A percentile compares a stretch with the other conserved stretches of the same genome.
Conservation (phyloP, 202 grass and related monocot genomes). For the Hordeum pubiflorum region DNA sequence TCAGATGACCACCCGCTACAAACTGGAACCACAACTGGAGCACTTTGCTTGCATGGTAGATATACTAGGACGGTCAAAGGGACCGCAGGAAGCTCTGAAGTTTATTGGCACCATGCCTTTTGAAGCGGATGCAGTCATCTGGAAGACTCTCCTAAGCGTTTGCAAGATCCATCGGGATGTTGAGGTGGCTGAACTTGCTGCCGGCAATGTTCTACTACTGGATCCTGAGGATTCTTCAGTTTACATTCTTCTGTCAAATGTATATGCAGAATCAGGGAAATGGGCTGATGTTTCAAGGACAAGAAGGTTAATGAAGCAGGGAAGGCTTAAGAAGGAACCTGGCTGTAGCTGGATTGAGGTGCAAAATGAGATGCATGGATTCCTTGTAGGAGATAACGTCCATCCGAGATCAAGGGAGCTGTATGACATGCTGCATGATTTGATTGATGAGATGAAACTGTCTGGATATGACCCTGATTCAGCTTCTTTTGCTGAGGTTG, state of each 20-base stretch:
- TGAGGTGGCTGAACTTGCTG: constrained; percentile 63
- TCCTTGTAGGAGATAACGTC: constrained; percentile 68
- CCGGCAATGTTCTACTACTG: constrained; percentile 44
- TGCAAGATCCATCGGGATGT: constrained; percentile 69
- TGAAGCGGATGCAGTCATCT: constrained; percentile 76
- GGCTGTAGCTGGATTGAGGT: constrained; percentile 96
- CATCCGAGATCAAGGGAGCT: constrained; percentile 52
- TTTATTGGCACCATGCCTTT: constrained; percentile 73
- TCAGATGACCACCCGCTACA: constrained; percentile 51
- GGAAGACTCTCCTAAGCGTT: constrained; percentile 68
- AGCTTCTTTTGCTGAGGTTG: constrained; percentile 24
- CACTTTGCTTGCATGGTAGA: constrained; percentile 91
- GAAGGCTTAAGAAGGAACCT: constrained; percentile 74
- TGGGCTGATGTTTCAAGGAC: constrained; percentile 72
- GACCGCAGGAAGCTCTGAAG: constrained; percentile 51
- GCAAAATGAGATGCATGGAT: constrained; percentile 60
- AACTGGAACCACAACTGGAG: constrained; percentile 72
- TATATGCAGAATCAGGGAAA: constrained; percentile 66
- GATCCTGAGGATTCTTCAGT: constrained; percentile 79
- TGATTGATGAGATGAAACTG: constrained; percentile 71
- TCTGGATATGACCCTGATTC: constrained; percentile 45
- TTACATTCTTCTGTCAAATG: constrained; percentile 71
- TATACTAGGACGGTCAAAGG: constrained; percentile 68
- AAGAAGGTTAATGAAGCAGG: constrained; percentile 65
- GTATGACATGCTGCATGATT: constrained; percentile 55